Evolutionary conservation across 176 grass and related monocot genomes (phyloP), one percentile per base, ranked within the genome.

Genomic region (Phoenix dactylifera): DNA sequence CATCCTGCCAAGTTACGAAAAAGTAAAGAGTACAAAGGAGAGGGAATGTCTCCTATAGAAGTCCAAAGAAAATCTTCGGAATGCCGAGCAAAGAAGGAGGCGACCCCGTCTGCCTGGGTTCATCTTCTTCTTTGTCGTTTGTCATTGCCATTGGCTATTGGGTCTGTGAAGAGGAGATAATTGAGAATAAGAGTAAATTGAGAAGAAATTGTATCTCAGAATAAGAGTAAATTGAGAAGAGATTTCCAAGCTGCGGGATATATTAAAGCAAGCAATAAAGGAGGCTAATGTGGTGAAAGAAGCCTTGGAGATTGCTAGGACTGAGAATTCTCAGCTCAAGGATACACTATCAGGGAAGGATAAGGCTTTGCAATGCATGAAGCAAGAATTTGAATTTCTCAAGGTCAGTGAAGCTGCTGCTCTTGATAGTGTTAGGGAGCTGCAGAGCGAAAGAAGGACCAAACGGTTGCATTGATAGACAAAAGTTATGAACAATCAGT

Each of bases 361-460:
- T 22, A 28, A n/a, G 54, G 68, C 77, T 18, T 78, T 96, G 49
- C 91, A 74, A 60, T 51, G 70, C 59, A 63, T 92, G 6, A 86
- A 83, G 18, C 93, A 92, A 74, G 87, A 98, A 68, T 83, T 74
- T 49, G 87, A 98, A 44, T 83, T 81, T 76, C 51, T 98, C 68
- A 92, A 88, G 80, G 84, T 98, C 76, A 98, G 87, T 57, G 93
- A 98, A 68, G 79, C 81, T 63, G 85, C 87, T 1, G 93, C 84
- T 22, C 85, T 76, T 70, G 79, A 83, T 18, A 98, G 93, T 65
- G 84, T 98, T 55, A 92, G 49, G 64, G 93, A 86, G 82, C 73
- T 98, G 44, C 85, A 98, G 35, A 44, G 35, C 35, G 14, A 44
- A 44, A 44, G 35, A 44, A 44, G 35, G 35, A 44, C 14, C 35